Evolutionary conservation across 768 basidiomycete genomes (phyloP).

Genomic region (Suillus fuscotomentosus): DNA sequence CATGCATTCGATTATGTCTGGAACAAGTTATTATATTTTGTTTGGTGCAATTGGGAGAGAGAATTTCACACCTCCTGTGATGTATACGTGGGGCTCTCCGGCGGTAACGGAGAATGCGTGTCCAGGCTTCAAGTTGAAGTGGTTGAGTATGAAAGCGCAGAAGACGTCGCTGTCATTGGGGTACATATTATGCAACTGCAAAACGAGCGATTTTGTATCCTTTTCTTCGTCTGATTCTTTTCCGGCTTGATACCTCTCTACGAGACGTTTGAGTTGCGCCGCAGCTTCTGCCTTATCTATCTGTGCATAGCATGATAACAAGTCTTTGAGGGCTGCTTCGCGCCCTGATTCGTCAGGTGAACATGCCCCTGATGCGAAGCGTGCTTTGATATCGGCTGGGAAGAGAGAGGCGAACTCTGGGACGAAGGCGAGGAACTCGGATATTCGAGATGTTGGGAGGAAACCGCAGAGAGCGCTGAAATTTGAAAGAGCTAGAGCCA

Average conservation of each 20-base stretch:
- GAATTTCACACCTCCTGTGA: slow-evolving; percentile 46
- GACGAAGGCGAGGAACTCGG: neutral
- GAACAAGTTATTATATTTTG: neutral
- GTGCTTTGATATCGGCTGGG: neutral
- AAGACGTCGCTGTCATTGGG: slow-evolving; percentile 55
- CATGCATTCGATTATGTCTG: slow-evolving; percentile 66
- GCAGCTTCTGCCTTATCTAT: neutral
- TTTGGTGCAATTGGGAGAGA: neutral
- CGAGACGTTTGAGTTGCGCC: neutral
- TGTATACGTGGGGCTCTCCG: slow-evolving; percentile 58
- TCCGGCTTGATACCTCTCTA: slow-evolving; percentile 8
- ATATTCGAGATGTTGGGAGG: slow-evolving; percentile 1
- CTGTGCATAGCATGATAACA: slow-evolving; percentile 4
- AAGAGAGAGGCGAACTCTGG: slow-evolving; percentile 10
- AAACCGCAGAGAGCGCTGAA: slow-evolving; percentile 31
- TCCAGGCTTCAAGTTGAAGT: slow-evolving; percentile 47
- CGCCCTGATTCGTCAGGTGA: neutral
- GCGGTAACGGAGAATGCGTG: slow-evolving; percentile 54
- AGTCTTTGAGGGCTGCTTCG: slow-evolving; percentile 2
- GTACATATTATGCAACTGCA: slow-evolving; percentile 46
- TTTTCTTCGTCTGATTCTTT: slow-evolving; percentile 13
- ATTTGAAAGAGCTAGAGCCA: slow-evolving; percentile 49
- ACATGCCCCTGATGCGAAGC: neutral
- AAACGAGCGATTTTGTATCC: slow-evolving; percentile 32
- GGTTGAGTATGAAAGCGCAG: slow-evolving; percentile 53